Base-by-base conservation (phyloP, 73 alveolate genomes). In the Paramecium biaurelia region DNA sequence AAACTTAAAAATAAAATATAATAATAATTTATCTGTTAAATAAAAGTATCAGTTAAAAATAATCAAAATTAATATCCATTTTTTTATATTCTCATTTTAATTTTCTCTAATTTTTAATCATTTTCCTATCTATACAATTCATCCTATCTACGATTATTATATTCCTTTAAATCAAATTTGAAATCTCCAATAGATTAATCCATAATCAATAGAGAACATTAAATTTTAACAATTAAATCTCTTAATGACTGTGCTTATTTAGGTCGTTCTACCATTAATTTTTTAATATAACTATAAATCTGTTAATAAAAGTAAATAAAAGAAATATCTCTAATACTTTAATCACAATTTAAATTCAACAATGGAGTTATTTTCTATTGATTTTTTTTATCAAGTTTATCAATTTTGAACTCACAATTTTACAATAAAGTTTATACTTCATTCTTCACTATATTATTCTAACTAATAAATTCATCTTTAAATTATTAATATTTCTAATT, bases 1-100 rank as follows among this genome's bases (percentile, higher is more conserved):
- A 63, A 63, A 63, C 49, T 30, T 24, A 63, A 30, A 63, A 63
- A 63, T 63, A 63, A 2, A 63, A 30, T 63, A 30, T 63, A 63
- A 30, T 63, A 63, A 63, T 63, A 63, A 63, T 63, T 63, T 63
- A 63, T 63, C 84, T 12, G 84, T 63, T 63, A 63, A 63, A 63
- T 30, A 63, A 30, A 41, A 53, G 68, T 30, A 32, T 63, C 84
- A 63, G 84, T 63, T 63, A 63, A 63, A 53, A 53, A 63, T 63
- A 63, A 63, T 63, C 84, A 63, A 63, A 63, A 63, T 63, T 63
- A 63, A 63, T 63, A 63, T 32, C 84, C 84, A 63, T 41, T 32
- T 30, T 30, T 63, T 32, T 63, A 32, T 30, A 63, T 63, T 63
- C 84, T 63, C 47, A 12, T 10, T 63, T 63, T 24, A 11, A 63